Percentiles rank a stretch among this genome's conserved stretches.
These are phyloP conservation scores for Apophysomyces sp. DNA, from an alignment of 371 early-diverging fungal genomes.

Conservation along the genomic window DNA sequence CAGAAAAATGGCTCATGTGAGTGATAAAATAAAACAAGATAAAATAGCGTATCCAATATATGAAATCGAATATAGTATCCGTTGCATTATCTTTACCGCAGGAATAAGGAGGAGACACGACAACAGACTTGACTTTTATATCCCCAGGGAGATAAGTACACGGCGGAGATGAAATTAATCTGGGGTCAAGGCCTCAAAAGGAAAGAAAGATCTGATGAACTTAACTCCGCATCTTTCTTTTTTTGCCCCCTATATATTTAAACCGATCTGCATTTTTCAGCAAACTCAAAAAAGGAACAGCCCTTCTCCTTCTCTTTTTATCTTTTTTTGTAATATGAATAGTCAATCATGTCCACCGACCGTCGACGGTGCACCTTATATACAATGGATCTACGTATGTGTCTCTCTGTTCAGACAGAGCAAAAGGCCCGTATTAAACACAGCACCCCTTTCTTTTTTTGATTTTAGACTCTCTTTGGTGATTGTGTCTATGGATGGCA, in stretches of 20 bases:
- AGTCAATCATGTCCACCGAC: conserved; percentile 4
- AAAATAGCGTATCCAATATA: too few relatives aligned
- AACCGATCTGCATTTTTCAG: not conserved
- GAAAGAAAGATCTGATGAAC: not conserved
- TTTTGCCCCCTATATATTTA: not conserved
- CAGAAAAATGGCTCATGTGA: too few relatives aligned
- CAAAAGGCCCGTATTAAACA: not conserved
- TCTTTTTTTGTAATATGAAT: not conserved
- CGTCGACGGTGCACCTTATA: conserved; percentile 14
- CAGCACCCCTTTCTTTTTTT: not conserved
- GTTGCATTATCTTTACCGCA: too few relatives aligned
- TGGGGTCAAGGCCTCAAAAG: not conserved
- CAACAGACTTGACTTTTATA: too few relatives aligned
- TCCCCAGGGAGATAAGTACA: not conserved
- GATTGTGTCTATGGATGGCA: conserved; percentile 57
- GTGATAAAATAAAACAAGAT: too few relatives aligned
- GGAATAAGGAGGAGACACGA: too few relatives aligned
- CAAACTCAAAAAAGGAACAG: not conserved
- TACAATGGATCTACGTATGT: conserved; percentile 40
- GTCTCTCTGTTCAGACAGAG: too few relatives aligned
- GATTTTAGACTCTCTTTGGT: conserved; percentile 46
- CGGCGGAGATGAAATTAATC: not conserved
- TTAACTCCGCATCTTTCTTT: not conserved
- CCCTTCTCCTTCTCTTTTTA: not conserved
- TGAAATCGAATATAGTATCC: too few relatives aligned